These are phyloP conservation scores for Lentinus tigrinus DNA, from an alignment of 768 basidiomycete genomes.

Conservation along the genomic window DNA sequence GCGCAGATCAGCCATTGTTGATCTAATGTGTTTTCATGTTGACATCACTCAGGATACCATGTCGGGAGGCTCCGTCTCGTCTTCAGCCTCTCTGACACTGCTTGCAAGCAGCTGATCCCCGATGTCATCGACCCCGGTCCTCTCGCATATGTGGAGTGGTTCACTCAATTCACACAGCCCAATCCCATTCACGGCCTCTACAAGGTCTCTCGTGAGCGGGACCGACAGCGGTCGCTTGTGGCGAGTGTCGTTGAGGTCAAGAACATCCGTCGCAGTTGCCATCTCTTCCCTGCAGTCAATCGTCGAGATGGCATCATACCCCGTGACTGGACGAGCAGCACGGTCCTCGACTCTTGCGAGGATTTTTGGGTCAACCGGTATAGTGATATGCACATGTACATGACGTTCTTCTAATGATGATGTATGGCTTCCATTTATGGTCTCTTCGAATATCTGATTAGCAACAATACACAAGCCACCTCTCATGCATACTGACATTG, in stretches of 20 bases:
- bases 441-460: too few species aligned
- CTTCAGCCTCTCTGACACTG: slow-evolving; percentile 22
- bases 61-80: slow-evolving; percentile 29
- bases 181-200: slow-evolving; percentile 27
- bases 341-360: neutral
- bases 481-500: too few species aligned
- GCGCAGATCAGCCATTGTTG: neutral
- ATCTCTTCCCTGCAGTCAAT: slow-evolving; percentile 11
- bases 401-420: neutral
- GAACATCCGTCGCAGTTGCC: neutral
- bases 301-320: neutral
- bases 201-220: slow-evolving; percentile 2
- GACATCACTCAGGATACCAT: slow-evolving; percentile 25
- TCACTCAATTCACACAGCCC: slow-evolving; percentile 22
- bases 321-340: slow-evolving; percentile 7
- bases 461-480: too few species aligned
- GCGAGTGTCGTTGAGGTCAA: slow-evolving; percentile 1
- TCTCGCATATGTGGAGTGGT: slow-evolving; percentile 34
- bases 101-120: neutral
- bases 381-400: slow-evolving; percentile 6
- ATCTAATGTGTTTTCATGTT: neutral
- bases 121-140: slow-evolving; percentile 7
- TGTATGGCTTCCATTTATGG: too few species aligned
- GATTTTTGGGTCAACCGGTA: slow-evolving; percentile 1
- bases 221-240: neutral